These are phyloP conservation scores for Xylaria hypoxylon DNA, from an alignment of 2,329 filamentous ascomycete species.

Conservation along the genomic window DNA sequence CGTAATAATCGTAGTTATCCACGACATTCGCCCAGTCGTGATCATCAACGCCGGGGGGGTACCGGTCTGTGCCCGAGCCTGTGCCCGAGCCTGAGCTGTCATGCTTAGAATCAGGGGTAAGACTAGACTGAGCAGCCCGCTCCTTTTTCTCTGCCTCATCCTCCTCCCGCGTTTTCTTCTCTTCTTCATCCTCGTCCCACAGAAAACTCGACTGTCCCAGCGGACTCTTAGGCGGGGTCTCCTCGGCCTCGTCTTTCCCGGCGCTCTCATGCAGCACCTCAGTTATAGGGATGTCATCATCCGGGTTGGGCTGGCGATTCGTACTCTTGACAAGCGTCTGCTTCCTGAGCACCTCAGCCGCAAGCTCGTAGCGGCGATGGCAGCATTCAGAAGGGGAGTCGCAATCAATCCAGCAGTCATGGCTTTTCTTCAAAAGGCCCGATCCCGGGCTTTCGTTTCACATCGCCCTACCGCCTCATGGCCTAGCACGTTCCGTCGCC, in stretches of 20 bases:
- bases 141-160: conserved; percentile 23
- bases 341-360: conserved; percentile 57
- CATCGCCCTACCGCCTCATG: conserved; percentile 46
- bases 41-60: not conserved
- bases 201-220: conserved; percentile 41
- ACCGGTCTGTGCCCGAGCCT: too few species aligned
- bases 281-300: conserved; percentile 39
- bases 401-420: conserved; percentile 48
- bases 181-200: conserved; percentile 36
- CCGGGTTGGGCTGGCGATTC: conserved; percentile 24
- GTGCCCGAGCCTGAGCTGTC: not conserved
- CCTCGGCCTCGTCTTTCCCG: conserved; percentile 20
- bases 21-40: not conserved
- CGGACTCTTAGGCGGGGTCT: conserved; percentile 39
- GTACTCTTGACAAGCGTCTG: conserved; percentile 27
- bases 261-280: conserved; percentile 30
- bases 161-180: conserved; percentile 11
- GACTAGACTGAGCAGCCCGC: conserved; percentile 23
- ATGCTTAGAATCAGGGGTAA: not conserved
- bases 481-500: conserved; percentile 47
- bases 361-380: conserved; percentile 54
- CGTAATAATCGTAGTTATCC: not conserved
- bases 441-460: conserved; percentile 43
- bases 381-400: conserved; percentile 59
- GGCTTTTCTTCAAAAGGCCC: conserved; percentile 40